Conservation (phyloP, 108 stramenopile species). For the Fistulifera pelliculosa region DNA sequence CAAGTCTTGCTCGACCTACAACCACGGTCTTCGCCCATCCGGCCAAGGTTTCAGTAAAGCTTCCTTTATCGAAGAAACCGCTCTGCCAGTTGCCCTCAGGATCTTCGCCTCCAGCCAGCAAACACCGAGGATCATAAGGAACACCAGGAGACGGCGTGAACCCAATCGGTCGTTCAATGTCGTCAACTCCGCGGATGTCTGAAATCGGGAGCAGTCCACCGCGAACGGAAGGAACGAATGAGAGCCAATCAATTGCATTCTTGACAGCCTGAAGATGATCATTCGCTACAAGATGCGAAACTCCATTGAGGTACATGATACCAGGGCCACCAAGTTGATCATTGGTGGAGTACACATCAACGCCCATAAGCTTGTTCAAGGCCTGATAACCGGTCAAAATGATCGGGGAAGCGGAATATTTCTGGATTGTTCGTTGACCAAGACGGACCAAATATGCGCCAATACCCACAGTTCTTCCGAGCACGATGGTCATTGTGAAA, state of each 20-base stretch:
- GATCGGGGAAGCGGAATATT: slow-evolving; percentile 87
- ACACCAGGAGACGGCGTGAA: slow-evolving; percentile 71
- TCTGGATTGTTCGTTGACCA: slow-evolving; percentile 98
- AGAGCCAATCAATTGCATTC: slow-evolving; percentile 88
- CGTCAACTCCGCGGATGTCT: slow-evolving; percentile 84
- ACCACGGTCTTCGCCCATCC: slow-evolving; percentile 99
- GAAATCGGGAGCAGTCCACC: slow-evolving; percentile 78
- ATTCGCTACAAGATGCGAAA: slow-evolving; percentile 86
- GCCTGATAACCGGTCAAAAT: slow-evolving; percentile 99
- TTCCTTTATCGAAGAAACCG: slow-evolving; percentile 96
- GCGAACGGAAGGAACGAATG: slow-evolving; percentile 84
- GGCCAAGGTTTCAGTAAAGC: slow-evolving; percentile 91
- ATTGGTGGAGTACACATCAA: slow-evolving; percentile 98
- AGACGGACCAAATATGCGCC: slow-evolving; percentile 99
- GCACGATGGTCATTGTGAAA: slow-evolving; percentile 95
- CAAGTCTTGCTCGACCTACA: slow-evolving; percentile 92
- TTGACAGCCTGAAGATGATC: slow-evolving; percentile 89
- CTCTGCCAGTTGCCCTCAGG: slow-evolving; percentile 74
- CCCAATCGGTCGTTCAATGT: slow-evolving; percentile 82
- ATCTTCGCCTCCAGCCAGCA: slow-evolving; percentile 76
- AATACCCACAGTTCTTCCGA: slow-evolving; percentile 96
- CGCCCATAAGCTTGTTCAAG: slow-evolving; percentile 98
- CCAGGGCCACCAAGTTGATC: slow-evolving; percentile 96
- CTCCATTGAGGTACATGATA: slow-evolving; percentile 97
- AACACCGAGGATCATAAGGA: slow-evolving; percentile 91